Evolutionary conservation across 2,329 filamentous ascomycete genomes (phyloP).

Genomic region (Sarocladium brachiariae): DNA sequence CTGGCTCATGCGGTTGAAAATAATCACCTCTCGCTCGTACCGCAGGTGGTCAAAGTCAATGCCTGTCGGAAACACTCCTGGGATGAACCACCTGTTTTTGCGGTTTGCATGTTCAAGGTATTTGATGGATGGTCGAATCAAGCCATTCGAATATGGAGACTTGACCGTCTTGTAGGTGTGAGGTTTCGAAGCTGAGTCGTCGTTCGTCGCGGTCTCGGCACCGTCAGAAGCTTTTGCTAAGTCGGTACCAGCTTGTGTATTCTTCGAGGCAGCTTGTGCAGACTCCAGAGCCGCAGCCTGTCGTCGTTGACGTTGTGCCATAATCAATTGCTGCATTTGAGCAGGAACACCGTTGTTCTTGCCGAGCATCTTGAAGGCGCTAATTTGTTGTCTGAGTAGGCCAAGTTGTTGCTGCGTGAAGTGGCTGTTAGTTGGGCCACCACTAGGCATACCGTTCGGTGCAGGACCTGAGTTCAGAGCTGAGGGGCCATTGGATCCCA

Average conservation of each 20-base stretch:
- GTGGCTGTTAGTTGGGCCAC: slow-evolving; percentile 39
- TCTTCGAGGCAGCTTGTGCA: slow-evolving; percentile 18
- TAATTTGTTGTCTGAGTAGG: slow-evolving; percentile 76
- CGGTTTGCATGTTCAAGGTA: slow-evolving; percentile 75
- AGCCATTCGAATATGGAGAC: slow-evolving; percentile 57
- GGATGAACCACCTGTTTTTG: slow-evolving; percentile 71
- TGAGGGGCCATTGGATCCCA: slow-evolving; percentile 21
- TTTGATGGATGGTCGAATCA: slow-evolving; percentile 55
- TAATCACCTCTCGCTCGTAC: slow-evolving; percentile 77
- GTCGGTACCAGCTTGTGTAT: slow-evolving; percentile 24
- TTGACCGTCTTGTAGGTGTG: slow-evolving; percentile 66
- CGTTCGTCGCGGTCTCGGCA: slow-evolving; percentile 26
- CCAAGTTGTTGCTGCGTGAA: slow-evolving; percentile 75
- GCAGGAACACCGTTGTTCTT: slow-evolving; percentile 79
- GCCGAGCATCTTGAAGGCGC: slow-evolving; percentile 82
- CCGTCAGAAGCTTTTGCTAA: slow-evolving; percentile 26
- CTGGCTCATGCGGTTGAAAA: slow-evolving; percentile 85
- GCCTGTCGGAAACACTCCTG: slow-evolving; percentile 81
- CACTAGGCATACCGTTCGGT: slow-evolving; percentile 24
- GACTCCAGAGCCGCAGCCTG: slow-evolving; percentile 43
- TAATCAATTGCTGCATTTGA: slow-evolving; percentile 75
- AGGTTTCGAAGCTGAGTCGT: slow-evolving; percentile 28
- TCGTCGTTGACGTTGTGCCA: slow-evolving; percentile 64
- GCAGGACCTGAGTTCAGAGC: slow-evolving; percentile 20
- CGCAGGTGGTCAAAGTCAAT: slow-evolving; percentile 80